A percentile compares a stretch with the other conserved stretches of the same genome.
These are phyloP conservation scores for Aspergillus spinulosporus DNA, from an alignment of 2,329 filamentous ascomycete genomes.

Conservation along the genomic window DNA sequence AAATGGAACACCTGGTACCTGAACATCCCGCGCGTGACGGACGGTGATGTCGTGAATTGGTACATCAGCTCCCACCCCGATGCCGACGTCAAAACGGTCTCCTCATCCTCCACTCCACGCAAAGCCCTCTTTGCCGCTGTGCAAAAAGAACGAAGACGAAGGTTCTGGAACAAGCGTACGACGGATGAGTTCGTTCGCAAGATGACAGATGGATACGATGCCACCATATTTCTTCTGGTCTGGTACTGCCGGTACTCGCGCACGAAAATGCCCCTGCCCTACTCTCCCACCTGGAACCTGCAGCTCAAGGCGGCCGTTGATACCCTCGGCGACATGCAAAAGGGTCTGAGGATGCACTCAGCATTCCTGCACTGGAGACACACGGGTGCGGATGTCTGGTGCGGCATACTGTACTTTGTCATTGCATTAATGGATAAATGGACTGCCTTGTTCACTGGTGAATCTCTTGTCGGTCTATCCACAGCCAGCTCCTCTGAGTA, in stretches of 20 bases:
- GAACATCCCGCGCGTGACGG: slow-evolving; percentile 38
- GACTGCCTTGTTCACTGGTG: slow-evolving; percentile 52
- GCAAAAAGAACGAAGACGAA: slow-evolving; percentile 43
- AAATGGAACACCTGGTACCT: slow-evolving; percentile 60
- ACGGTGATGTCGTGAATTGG: slow-evolving; percentile 40
- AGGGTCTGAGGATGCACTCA: slow-evolving; percentile 57
- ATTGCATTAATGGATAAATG: slow-evolving; percentile 58
- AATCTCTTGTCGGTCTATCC: slow-evolving; percentile 43
- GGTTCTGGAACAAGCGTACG: slow-evolving; percentile 45
- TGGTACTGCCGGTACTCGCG: slow-evolving; percentile 50
- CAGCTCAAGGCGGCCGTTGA: slow-evolving; percentile 56
- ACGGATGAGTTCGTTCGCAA: slow-evolving; percentile 49
- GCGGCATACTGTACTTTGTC: slow-evolving; percentile 55
- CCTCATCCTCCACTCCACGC: slow-evolving; percentile 29
- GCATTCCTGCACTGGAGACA: slow-evolving; percentile 60
- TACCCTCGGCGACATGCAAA: slow-evolving; percentile 55
- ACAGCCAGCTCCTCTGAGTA: slow-evolving; percentile 38
- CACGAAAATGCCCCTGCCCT: slow-evolving; percentile 50
- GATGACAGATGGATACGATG: slow-evolving; percentile 52
- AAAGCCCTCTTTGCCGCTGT: slow-evolving; percentile 48
- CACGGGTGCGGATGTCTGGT: slow-evolving; percentile 55
- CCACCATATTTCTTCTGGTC: slow-evolving; percentile 54
- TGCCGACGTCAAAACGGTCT: slow-evolving; percentile 10
- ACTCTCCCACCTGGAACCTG: slow-evolving; percentile 58
- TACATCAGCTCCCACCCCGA: slow-evolving; percentile 40